Evolutionary conservation across 208 protist genomes (phyloP).

Genomic region (Acanthamoeba sp.): DNA sequence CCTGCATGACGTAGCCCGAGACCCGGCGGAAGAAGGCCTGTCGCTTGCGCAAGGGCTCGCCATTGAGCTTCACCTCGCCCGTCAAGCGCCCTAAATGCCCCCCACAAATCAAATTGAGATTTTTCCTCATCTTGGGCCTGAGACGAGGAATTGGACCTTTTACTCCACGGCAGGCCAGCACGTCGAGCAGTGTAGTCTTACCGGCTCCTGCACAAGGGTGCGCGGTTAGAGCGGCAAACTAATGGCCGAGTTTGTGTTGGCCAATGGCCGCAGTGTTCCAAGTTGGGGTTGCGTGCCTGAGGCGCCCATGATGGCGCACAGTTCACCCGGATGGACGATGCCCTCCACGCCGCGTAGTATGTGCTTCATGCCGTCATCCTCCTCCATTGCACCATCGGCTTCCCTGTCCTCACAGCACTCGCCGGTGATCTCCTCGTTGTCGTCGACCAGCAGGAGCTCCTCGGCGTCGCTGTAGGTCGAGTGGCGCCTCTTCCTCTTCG

Average conservation of each 20-base stretch:
- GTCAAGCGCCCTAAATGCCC: neutral
- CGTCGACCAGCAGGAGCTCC: neutral
- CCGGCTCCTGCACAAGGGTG: constrained; percentile 17
- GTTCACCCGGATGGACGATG: constrained; percentile 44
- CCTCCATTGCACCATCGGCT: neutral
- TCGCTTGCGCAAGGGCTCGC: neutral
- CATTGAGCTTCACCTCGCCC: constrained; percentile 27
- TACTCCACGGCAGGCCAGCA: neutral
- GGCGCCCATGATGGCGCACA: constrained; percentile 68
- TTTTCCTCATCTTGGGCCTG: neutral
- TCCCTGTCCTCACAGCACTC: neutral
- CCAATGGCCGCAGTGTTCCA: too few relatives aligned
- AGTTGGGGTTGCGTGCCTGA: too few relatives aligned
- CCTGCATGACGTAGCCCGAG: constrained; percentile 60
- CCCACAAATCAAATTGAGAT: too few relatives aligned
- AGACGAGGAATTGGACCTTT: neutral
- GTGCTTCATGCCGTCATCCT: neutral
- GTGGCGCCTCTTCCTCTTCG: neutral
- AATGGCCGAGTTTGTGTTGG: too few relatives aligned
- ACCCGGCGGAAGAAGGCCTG: neutral
- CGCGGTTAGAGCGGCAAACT: neutral
- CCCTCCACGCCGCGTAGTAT: neutral
- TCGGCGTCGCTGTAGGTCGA: neutral
- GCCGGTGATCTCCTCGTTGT: neutral
- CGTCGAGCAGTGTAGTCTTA: constrained; percentile 68